Evolutionary conservation across 1,284 basidiomycete genomes (phyloP).

Genomic region (Termitomyces sp.): DNA sequence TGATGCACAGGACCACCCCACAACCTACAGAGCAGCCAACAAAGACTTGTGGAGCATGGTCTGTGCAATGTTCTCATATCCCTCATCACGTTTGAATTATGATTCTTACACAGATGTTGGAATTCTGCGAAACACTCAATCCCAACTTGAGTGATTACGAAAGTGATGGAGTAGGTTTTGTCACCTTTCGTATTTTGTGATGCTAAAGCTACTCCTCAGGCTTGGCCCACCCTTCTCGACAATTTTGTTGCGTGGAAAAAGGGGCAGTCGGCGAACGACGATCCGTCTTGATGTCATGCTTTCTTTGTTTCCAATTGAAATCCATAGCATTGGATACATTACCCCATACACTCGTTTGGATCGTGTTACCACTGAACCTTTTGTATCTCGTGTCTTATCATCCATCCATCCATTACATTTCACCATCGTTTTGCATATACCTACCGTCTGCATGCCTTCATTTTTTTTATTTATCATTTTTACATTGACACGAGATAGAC

Average conservation of each 20-base stretch:
- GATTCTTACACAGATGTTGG: constrained; percentile 47
- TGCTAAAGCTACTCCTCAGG: constrained; percentile 3
- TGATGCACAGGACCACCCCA: constrained; percentile 46
- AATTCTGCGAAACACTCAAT: constrained; percentile 67
- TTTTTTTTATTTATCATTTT: not conserved
- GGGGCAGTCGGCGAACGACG: not conserved
- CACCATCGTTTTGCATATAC: not conserved
- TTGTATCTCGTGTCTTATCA: not conserved
- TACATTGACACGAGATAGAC: not conserved
- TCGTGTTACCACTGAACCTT: not conserved
- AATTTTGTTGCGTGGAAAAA: constrained; percentile 14
- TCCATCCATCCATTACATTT: not conserved
- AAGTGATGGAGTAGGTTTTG: constrained; percentile 56
- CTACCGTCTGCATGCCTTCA: not conserved
- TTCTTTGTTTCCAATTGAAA: not conserved
- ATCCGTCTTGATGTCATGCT: not conserved
- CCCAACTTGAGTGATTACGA: constrained; percentile 60
- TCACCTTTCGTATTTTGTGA: too few relatives aligned
- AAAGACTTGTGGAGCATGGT: constrained; percentile 85
- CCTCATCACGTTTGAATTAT: constrained; percentile 8
- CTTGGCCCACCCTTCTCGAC: constrained; percentile 17
- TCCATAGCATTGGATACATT: not conserved
- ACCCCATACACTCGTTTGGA: not conserved
- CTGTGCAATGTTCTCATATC: constrained; percentile 16
- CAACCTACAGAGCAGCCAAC: constrained; percentile 63